Conservation (phyloP, 139 green algal genomes). For the Penium margaritaceum region DNA sequence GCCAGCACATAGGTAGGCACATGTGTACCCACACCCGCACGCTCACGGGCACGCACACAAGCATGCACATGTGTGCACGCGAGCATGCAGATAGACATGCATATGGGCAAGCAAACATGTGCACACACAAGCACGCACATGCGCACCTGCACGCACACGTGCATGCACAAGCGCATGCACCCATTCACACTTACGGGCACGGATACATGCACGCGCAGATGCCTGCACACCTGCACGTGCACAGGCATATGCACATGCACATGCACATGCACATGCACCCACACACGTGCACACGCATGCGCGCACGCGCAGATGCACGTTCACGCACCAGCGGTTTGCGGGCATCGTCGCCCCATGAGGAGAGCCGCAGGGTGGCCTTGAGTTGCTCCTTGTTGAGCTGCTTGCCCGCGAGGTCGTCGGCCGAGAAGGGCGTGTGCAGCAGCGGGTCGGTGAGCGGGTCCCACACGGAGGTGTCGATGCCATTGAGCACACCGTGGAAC, state of each 20-base stretch:
- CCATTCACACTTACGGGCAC: neutral
- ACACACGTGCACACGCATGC: neutral
- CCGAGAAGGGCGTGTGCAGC: conserved; percentile 48
- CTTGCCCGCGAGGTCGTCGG: conserved; percentile 51
- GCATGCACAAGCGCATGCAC: neutral
- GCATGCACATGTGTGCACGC: neutral
- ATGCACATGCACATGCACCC: neutral
- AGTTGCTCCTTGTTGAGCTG: conserved; percentile 54
- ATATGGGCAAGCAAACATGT: neutral
- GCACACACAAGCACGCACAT: neutral
- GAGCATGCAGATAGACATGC: neutral
- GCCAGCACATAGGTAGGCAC: neutral
- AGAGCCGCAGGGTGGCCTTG: conserved; percentile 22
- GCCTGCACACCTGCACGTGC: no score
- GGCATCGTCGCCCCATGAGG: conserved; percentile 16
- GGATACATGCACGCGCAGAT: neutral
- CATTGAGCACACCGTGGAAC: conserved; percentile 54
- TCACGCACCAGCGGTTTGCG: conserved; percentile 30
- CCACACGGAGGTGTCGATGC: conserved; percentile 53
- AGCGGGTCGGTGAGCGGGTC: conserved; percentile 45
- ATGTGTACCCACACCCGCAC: neutral
- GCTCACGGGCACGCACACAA: neutral
- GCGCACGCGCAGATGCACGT: neutral
- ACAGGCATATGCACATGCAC: neutral
- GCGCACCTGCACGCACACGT: no score